These are phyloP conservation scores for Fraxinus platypoda DNA, from an alignment of 305 asterid genomes.

Conservation along the genomic window DNA sequence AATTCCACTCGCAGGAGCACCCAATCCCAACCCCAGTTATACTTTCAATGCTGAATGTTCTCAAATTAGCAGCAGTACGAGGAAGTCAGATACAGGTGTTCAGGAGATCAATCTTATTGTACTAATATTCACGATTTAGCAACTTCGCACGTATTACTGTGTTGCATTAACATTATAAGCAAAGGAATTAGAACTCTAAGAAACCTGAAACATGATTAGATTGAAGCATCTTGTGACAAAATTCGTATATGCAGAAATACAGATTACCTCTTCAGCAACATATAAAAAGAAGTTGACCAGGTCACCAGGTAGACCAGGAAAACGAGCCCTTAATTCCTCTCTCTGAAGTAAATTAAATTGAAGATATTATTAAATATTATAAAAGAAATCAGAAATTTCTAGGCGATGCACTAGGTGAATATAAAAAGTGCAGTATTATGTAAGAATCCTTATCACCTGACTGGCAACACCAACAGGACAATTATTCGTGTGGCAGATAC, in stretches of 20 bases:
- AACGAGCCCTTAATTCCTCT: conserved; percentile 98
- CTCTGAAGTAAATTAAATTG: conserved; percentile 52
- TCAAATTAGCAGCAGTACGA: neutral
- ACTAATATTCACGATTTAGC: neutral
- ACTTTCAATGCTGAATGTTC: neutral
- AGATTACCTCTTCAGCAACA: conserved; percentile 92
- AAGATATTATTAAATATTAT: conserved; percentile 13
- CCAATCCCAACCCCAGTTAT: neutral
- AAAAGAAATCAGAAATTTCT: neutral
- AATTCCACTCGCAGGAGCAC: neutral
- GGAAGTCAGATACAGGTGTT: neutral
- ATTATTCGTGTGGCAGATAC: conserved; percentile 97
- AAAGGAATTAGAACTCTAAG: neutral
- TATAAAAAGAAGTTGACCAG: conserved; percentile 89
- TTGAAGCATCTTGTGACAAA: neutral
- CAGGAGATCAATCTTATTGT: neutral
- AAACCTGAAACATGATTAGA: neutral
- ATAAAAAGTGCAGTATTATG: neutral
- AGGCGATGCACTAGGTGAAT: neutral
- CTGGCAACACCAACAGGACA: conserved; percentile 99
- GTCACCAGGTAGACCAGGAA: conserved; percentile 98
- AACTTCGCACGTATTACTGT: neutral
- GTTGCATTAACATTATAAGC: neutral
- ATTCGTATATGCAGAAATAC: neutral
- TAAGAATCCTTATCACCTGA: conserved; percentile 53